Evolutionary conservation across 2,329 filamentous ascomycete species (phyloP).

Genomic region (Pseudofabraea citricarpa): DNA sequence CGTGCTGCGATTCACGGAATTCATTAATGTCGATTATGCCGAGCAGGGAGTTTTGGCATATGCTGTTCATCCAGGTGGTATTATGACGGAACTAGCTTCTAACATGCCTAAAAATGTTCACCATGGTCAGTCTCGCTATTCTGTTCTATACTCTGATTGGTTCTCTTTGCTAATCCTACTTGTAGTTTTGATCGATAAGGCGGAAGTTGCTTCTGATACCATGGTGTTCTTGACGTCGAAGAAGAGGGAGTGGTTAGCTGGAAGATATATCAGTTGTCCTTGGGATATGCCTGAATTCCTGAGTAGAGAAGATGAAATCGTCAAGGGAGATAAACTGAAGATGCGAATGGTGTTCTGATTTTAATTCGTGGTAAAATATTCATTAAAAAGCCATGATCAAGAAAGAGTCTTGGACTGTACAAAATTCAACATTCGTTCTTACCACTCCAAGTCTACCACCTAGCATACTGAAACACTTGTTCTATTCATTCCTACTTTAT

Average conservation of each 20-base stretch:
- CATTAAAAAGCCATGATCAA: too few species aligned
- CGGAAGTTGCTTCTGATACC: constrained; percentile 34
- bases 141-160: constrained; percentile 11
- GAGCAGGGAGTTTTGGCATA: constrained; percentile 36
- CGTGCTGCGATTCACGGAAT: constrained; percentile 43
- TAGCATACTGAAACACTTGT: too few species aligned
- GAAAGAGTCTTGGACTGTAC: too few species aligned
- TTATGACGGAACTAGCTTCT: constrained; percentile 33
- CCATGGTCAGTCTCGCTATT: constrained; percentile 11
- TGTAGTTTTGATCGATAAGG: constrained; percentile 29
- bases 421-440: too few species aligned
- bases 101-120: constrained; percentile 26
- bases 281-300: constrained; percentile 43
- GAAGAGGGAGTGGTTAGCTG: constrained; percentile 37
- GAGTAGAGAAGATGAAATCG: constrained; percentile 33
- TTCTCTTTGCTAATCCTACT: constrained; percentile 8
- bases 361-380: too few species aligned
- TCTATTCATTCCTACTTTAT: too few species aligned
- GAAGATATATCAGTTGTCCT: constrained; percentile 33
- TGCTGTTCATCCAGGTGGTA: constrained; percentile 34
- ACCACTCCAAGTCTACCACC: too few species aligned
- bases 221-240: constrained; percentile 35
- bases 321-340: constrained; percentile 24
- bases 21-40: constrained; percentile 39
- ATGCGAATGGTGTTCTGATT: constrained; percentile 16